Evolutionary conservation across 139 green algal species (phyloP).

Genomic region (Dunaliella primolecta): DNA sequence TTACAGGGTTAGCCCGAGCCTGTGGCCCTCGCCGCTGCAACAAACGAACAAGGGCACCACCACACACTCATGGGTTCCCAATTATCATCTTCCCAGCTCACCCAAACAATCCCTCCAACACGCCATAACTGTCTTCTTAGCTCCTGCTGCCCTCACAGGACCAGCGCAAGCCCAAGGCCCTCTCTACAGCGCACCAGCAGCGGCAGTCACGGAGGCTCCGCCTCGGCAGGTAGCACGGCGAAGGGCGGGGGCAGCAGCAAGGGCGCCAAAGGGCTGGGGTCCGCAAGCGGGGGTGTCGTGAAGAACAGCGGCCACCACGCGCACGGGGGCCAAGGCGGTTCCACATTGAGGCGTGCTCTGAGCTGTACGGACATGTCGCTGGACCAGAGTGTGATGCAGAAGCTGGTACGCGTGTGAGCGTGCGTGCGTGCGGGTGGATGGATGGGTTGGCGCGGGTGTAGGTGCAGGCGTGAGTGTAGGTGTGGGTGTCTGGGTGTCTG

Average conservation of each 20-base stretch:
- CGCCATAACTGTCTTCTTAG: no score
- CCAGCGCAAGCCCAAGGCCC: not conserved
- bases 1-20: no score
- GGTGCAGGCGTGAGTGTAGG: no score
- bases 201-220: not conserved
- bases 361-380: not conserved
- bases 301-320: not conserved
- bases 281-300: not conserved
- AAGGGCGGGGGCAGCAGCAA: not conserved
- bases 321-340: no score
- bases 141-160: no score
- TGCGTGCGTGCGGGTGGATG: not conserved
- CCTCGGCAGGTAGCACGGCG: not conserved
- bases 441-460: no score
- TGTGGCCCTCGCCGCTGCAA: not conserved
- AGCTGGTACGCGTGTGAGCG: not conserved
- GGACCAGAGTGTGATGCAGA: no score
- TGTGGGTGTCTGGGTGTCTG: no score
- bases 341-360: not conserved
- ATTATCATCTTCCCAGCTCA: no score
- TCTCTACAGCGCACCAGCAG: not conserved
- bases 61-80: no score
- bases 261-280: not conserved
- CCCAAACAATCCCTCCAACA: no score
- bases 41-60: no score